Evolutionary conservation across 2,329 filamentous ascomycete genomes (phyloP), one percentile per base, ranked within the genome.

Genomic region (Colletotrichum tropicale): DNA sequence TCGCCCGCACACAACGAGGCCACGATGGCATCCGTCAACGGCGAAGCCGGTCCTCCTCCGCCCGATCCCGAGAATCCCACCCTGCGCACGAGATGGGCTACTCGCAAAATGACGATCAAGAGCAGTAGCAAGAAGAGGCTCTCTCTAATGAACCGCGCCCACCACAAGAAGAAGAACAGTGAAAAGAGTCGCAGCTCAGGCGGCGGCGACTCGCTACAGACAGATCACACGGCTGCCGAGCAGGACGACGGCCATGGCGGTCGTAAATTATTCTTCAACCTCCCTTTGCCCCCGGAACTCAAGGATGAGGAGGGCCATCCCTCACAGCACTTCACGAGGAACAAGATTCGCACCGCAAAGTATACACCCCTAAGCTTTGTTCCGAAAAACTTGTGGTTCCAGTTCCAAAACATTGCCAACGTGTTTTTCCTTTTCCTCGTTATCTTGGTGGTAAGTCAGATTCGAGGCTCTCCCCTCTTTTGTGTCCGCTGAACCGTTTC

Each of bases 401-500:
- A 99, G 85, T 98, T 99, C 83, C 96, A 99, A 86, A 98, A 98
- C 82, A 94, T 99, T 81, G 97, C 97, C 82, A 99, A 99, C 85
- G 94, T 98, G 70, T 99, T 98, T 87, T 99, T 99, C 90, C 89
- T 98, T 80, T 98, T 98, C 86, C 91, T 96, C 81, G 96, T 98
- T 83, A 98, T 99, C 82, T 91, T 99, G 76, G 93, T 94, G 81
- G 97, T 98, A 93, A 89, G 96, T 83, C 65, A 60, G 26, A 66
- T 38, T 32, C 30, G 32, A 71, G 28, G 38, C 28, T 36, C 65
- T 48, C 56, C 21, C 56, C 10, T 32, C 38, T 18, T 21, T 52
- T 9, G 32, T 48, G 6, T 32, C 36, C 36, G n/a, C 26, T 76
- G 48, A 71, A 69, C 52, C 24, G 56, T 71, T 66, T 62, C 66